Conservation (phyloP, 495 filamentous ascomycete genomes). For the Margaritispora aquatica region DNA sequence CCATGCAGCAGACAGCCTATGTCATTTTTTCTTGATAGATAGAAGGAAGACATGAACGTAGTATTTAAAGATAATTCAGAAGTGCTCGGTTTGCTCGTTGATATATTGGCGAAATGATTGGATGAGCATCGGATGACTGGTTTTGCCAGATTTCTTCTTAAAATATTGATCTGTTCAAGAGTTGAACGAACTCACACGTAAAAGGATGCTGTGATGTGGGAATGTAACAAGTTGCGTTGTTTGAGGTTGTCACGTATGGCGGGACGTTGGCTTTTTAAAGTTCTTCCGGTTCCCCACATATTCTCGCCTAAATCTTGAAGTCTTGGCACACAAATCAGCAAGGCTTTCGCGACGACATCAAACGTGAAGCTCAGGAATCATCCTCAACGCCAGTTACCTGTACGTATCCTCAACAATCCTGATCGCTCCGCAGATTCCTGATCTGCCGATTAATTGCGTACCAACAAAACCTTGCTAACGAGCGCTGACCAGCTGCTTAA, state of each 20-base stretch:
- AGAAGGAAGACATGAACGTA: too few species aligned
- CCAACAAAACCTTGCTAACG: neutral
- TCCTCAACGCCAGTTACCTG: neutral
- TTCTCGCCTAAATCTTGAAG: neutral
- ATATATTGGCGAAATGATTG: too few species aligned
- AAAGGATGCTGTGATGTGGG: too few species aligned
- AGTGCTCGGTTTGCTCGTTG: too few species aligned
- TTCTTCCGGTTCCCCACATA: neutral
- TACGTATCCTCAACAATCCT: slow-evolving; percentile 2
- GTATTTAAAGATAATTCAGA: too few species aligned
- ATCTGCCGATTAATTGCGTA: neutral
- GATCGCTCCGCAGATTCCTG: neutral
- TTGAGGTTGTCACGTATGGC: neutral
- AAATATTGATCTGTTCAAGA: too few species aligned
- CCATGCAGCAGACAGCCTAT: neutral
- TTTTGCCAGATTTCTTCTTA: too few species aligned
- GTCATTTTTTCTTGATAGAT: neutral
- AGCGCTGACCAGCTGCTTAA: neutral
- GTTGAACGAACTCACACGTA: too few species aligned
- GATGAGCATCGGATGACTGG: too few species aligned
- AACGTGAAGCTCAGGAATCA: neutral
- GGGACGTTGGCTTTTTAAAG: neutral
- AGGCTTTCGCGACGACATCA: slow-evolving; percentile 6
- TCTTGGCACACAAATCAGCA: slow-evolving; percentile 15
- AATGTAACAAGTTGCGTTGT: too few species aligned